These are phyloP conservation scores for Angomonas desouzai DNA, from an alignment of 208 protist genomes.

Conservation along the genomic window DNA sequence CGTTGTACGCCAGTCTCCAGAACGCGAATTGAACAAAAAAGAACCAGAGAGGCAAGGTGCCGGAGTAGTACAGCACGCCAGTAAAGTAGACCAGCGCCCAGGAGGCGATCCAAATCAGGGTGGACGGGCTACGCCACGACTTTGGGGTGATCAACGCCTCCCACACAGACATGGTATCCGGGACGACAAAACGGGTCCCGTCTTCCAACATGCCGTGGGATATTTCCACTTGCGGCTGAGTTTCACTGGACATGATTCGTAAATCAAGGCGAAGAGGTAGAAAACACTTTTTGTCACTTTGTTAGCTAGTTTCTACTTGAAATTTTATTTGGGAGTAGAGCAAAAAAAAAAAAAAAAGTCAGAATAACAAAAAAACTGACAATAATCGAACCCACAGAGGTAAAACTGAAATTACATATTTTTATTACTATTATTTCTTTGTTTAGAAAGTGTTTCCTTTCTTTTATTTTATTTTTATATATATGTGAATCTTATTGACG, in stretches of 20 bases:
- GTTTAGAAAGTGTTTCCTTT: no score
- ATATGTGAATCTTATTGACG: no score
- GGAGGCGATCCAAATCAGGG: constrained; percentile 48
- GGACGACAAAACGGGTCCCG: constrained; percentile 52
- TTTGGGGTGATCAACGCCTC: constrained; percentile 33
- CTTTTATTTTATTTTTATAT: no score
- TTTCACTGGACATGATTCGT: constrained; percentile 4
- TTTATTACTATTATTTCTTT: no score
- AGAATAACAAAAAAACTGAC: constrained; percentile 9
- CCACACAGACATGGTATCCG: constrained; percentile 69
- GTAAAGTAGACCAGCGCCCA: constrained; percentile 28
- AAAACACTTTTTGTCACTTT: no score
- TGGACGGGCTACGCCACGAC: constrained; percentile 48
- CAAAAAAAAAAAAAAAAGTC: constrained; percentile 5
- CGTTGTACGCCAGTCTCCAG: constrained; percentile 93
- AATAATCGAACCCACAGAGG: constrained; percentile 1
- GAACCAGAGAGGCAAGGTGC: constrained; percentile 50
- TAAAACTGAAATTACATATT: no score
- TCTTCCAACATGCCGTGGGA: constrained; percentile 36
- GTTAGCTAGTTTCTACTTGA: no score
- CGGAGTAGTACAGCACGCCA: constrained; percentile 35
- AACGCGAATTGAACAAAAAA: constrained; percentile 86
- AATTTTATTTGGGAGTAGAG: background rate
- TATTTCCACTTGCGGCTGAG: background rate
- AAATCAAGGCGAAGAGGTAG: constrained; percentile 20